Conservation (phyloP, 2,329 filamentous ascomycete species). For the Arthrobotrys conoides region DNA sequence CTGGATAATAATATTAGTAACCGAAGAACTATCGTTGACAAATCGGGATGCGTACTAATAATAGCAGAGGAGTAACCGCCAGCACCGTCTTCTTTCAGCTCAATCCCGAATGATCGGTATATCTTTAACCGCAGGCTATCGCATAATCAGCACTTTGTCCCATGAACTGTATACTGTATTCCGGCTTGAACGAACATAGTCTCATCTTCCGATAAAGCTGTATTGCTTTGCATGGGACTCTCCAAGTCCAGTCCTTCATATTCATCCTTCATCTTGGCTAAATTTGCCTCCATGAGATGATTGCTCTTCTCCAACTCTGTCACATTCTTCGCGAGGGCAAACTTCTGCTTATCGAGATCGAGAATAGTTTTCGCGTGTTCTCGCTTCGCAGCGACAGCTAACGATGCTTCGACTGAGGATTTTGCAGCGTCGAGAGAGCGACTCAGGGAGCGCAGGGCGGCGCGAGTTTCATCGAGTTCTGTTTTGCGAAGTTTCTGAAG, state of each 20-base stretch:
- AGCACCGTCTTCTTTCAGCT: constrained; percentile 83
- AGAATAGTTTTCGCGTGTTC: constrained; percentile 77
- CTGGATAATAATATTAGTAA: constrained; percentile 26
- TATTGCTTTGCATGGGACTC: constrained; percentile 62
- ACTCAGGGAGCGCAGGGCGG: constrained; percentile 56
- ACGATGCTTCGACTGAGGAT: constrained; percentile 61
- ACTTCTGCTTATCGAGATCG: constrained; percentile 94
- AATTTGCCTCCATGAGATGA: constrained; percentile 81
- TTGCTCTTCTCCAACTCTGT: constrained; percentile 80
- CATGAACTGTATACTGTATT: neutral
- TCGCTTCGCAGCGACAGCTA: constrained; percentile 54
- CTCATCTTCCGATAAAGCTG: constrained; percentile 66
- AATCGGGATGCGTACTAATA: constrained; percentile 1
- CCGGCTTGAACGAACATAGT: constrained; percentile 60
- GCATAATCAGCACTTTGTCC: constrained; percentile 16
- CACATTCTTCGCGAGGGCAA: constrained; percentile 81
- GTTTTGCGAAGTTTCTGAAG: constrained; percentile 84
- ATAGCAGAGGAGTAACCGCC: constrained; percentile 85
- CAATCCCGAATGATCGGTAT: constrained; percentile 90
- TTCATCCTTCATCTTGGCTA: constrained; percentile 70
- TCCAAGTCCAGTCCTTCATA: constrained; percentile 66
- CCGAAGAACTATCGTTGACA: neutral
- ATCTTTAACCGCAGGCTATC: constrained; percentile 83
- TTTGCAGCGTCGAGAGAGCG: constrained; percentile 63
- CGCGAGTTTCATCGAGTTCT: constrained; percentile 61